Base-by-base conservation (phyloP, 768 basidiomycete genomes). In the Boletus vermiculosoides region DNA sequence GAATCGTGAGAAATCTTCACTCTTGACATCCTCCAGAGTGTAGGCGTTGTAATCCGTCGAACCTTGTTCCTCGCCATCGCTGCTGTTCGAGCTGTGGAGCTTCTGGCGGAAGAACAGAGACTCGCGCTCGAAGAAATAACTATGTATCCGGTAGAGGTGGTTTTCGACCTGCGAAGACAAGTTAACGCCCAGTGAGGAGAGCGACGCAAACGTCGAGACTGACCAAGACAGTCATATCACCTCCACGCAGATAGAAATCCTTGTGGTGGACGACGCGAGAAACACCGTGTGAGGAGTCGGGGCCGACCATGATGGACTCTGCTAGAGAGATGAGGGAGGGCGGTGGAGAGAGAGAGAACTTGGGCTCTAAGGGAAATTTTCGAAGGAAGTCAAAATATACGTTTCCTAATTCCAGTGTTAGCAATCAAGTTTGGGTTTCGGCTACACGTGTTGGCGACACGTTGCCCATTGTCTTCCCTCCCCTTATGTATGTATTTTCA, bases 121-220 rank as follows among this genome's bases (percentile, higher is more conserved):
- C 50, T 89, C 85, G 0, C 86, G 73, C n/a, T 77, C 76, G 39
- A 89, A 85, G 48, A 87, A 86, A 44, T 80, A 83, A 1, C 80
- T 76, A 56, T 87, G 86, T 0, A 89, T 76, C 0, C 80, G 73
- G 58, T 85, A 88, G 0, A 81, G 71, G 5, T 74, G 68, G 53
- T 83, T 77, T 47, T 85, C 83, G 16, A 83, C 82, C 86, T 88
- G 61, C 20, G 47, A 66, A 52, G 25, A 10, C n/a, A 40, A 10
- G 23, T 67, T 33, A 70, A 66, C 55, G 56, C 46, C 18, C 8
- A 41, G 22, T 1, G 20, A 45, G 16, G 46, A 25, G 30, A 37
- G 15, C 9, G 34, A 37, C 16, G 20, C 15, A 22, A 20, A 44
- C 15, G 45, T 40, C n/a, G 49, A 33, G 20, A 73, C 81, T 57